Base-by-base conservation (phyloP, 225 moss, liverwort and hornwort species). In the Rhytidiadelphus loreus region DNA sequence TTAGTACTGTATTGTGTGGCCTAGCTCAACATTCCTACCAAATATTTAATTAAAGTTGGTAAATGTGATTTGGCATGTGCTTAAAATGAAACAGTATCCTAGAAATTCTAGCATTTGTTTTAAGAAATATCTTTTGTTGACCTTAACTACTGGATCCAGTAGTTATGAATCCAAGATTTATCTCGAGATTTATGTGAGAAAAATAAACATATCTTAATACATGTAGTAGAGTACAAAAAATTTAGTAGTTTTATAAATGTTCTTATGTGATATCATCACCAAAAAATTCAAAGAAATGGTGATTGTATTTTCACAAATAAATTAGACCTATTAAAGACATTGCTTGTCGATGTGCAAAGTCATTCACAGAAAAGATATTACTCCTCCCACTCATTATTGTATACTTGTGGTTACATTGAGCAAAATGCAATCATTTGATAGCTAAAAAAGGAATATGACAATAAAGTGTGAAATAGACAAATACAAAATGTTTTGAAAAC, bases 1-100 rank as follows among this genome's bases (percentile, higher is more conserved):
- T 29, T 44, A 44, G 29, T 29, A 43, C 0, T 0, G 0, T 26
- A 43, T 1, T 18, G 0, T 0, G 1, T 73, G 2, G 11, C 29
- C 29, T 29, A 46, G 28, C 5, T 16, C 0, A 0, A 0, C 44
- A 6, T 44, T 14, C 18, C 0, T 29, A 0, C 29, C 11, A 44
- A 72, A 44, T 9, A 44, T 9, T 16, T 28, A 44, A 44, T 72
- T 2, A 28, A 28, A 44, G 1, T 72, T 26, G 15, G 9, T 16
- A 43, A 16, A 43, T 26, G 3, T 26, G 16, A 26, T 25, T 70
- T 7, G 6, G 4, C 25, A 43, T 25, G 9, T 25, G 8, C 0
- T 70, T 41, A 26, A 41, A 24, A 65, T 5, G 7, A 12, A 68
- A 68, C 4, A 12, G 11, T 7, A 22, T 68, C 22, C 22, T n/a